phyloP scores from a whole-genome alignment of 2,329 filamentous ascomycete genomes.

The Venturia carpophila region DNA sequence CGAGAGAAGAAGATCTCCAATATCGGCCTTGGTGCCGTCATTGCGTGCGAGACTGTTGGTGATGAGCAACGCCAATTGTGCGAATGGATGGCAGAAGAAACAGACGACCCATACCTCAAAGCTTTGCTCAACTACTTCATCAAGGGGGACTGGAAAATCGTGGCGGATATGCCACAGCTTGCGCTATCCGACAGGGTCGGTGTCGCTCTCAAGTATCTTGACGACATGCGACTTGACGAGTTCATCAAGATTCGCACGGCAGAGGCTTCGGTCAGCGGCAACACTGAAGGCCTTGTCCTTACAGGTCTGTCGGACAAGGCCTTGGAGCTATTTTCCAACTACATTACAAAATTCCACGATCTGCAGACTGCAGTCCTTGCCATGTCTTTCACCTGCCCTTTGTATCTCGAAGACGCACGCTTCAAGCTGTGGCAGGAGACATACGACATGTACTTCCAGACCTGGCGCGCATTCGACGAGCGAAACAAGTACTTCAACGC shows the following conservation, averaged over 20 bases:
- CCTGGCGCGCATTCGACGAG: conserved; percentile 62
- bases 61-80: conserved; percentile 55
- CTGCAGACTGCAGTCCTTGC: conserved; percentile 72
- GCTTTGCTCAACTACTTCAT: conserved; percentile 72
- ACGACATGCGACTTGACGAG: conserved; percentile 40
- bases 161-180: conserved; percentile 65
- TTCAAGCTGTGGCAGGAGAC: conserved; percentile 71
- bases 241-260: conserved; percentile 47
- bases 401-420: conserved; percentile 69
- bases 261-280: conserved; percentile 55
- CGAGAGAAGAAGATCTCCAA: conserved; percentile 57
- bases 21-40: conserved; percentile 41
- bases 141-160: conserved; percentile 66
- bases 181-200: conserved; percentile 67
- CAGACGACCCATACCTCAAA: conserved; percentile 70
- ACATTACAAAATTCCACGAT: conserved; percentile 68
- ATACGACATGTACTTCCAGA: conserved; percentile 61
- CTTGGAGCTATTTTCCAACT: conserved; percentile 68
- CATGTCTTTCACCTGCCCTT: conserved; percentile 64
- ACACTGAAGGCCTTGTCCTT: conserved; percentile 69
- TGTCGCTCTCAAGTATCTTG: conserved; percentile 65
- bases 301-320: conserved; percentile 66
- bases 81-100: conserved; percentile 53
- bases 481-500: conserved; percentile 72
- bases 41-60: conserved; percentile 43